Base-by-base conservation (phyloP, 306 rosid genomes). In the Cicer yamashitae region DNA sequence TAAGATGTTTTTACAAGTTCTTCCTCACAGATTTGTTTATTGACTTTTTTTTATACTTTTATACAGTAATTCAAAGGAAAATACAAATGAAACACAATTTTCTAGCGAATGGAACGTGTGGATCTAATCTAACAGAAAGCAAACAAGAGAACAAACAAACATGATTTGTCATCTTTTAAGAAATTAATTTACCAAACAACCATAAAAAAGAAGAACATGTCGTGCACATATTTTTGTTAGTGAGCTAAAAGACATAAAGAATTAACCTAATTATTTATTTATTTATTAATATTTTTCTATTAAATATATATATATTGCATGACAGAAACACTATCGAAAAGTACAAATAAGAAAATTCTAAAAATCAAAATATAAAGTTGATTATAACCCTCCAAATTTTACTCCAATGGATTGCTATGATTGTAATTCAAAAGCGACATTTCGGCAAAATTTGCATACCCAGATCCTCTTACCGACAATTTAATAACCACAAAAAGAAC, bases 251-350 rank as follows among this genome's bases (percentile, higher is more conserved):
- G 5, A 30, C 5, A 4, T 30, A 25, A 25, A 25, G 5, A 30
- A 30, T 25, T 25, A 25, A 25, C 30, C 30, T 25, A 22, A 25
- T 25, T 25, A 25, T 30, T 30, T 30, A 25, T 30, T 30, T 30
- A 30, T 30, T 30, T 30, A 30, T 30, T 30, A 30, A 3, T 30
- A 30, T 3, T 30, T 30, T 30, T 30, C 5, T 30, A 30, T 30
- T 30, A 30, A 30, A 30, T 30, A 30, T 30, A 30, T 30, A 30
- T 30, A 30, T 30, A 3, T 86, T 80, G 85, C 84, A 52, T 73
- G 84, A 77, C 81, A 76, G 83, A 76, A 75, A 82, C 82, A 82
- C 22, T 63, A 82, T 86, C 59, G 44, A 34, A 39, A 72, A 67
- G 77, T 67, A 73, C 85, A 72, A 82, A 80, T 11, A 81, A 73